Conservation (phyloP, 352 stramenopile genomes). For the Phytopythium vexans region DNA sequence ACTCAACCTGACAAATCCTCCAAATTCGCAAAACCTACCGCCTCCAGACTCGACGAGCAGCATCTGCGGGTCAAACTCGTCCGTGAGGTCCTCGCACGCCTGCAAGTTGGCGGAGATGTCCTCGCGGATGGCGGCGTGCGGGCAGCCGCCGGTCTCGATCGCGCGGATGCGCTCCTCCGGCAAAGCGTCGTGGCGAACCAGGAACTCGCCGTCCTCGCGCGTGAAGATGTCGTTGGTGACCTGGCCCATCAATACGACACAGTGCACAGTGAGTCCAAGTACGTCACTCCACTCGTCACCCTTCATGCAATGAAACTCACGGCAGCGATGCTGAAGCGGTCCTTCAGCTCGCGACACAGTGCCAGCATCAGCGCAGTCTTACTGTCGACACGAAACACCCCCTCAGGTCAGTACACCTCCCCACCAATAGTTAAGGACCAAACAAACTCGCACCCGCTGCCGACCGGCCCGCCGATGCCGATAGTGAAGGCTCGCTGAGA, state of each 20-base stretch:
- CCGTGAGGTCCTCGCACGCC: conserved; percentile 94
- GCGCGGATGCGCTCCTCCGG: conserved; percentile 89
- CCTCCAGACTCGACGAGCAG: conserved; percentile 90
- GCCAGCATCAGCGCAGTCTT: conserved; percentile 96
- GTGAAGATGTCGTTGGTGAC: conserved; percentile 99
- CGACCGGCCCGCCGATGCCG: conserved; percentile 95
- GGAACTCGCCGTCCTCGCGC: conserved; percentile 97
- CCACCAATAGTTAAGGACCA: background rate
- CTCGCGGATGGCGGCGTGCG: conserved; percentile 96
- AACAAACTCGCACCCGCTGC: conserved; percentile 50
- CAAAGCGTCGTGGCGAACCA: conserved; percentile 92
- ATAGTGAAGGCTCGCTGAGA: conserved; percentile 91
- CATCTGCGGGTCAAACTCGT: conserved; percentile 81
- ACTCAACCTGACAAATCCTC: background rate
- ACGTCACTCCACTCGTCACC: background rate
- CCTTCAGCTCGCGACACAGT: conserved; percentile 87
- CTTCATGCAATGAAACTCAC: conserved; percentile 35
- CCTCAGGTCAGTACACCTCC: background rate
- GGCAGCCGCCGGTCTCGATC: conserved; percentile 98
- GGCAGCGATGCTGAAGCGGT: conserved; percentile 76
- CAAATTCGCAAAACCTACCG: conserved; percentile 24
- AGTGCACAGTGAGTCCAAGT: background rate
- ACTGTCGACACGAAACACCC: conserved; percentile 16
- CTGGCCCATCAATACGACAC: conserved; percentile 14
- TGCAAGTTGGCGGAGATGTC: conserved; percentile 97